phyloP scores from a whole-genome alignment of 768 basidiomycete genomes.

The Inosperma sp. region DNA sequence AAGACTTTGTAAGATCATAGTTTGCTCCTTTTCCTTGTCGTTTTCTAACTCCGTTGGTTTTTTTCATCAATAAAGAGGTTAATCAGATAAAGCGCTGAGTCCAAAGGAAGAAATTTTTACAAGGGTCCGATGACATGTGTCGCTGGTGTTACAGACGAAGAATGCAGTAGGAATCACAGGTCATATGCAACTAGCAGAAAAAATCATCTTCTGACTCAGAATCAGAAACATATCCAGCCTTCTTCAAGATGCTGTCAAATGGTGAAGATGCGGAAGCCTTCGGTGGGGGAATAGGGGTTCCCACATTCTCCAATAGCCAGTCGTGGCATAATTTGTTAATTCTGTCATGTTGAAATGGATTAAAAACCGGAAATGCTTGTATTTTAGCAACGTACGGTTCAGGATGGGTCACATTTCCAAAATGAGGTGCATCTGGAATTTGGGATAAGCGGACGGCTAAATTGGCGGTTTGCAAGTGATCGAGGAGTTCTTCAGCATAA shows the following conservation, averaged over 20 bases:
- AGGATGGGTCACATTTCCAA: conserved; percentile 33
- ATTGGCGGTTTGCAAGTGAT: conserved; percentile 23
- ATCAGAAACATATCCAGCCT: conserved; percentile 21
- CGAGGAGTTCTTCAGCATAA: conserved; percentile 24
- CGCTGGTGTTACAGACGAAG: neutral
- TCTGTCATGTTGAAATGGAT: conserved; percentile 14
- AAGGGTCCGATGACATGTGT: no score
- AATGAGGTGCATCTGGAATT: conserved; percentile 33
- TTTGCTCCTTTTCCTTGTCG: no score
- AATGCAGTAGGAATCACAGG: neutral
- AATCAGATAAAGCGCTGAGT: neutral
- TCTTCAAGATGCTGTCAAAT: conserved; percentile 24
- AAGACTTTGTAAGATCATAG: no score
- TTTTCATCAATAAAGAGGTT: neutral
- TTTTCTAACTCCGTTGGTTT: no score
- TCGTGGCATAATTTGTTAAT: conserved; percentile 28
- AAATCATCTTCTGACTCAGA: conserved; percentile 26
- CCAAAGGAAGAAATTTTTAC: neutral
- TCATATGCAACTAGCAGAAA: neutral
- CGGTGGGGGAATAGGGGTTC: conserved; percentile 20
- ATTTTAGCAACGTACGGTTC: conserved; percentile 21
- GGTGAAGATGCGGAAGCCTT: conserved; percentile 26
- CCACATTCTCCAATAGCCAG: conserved; percentile 26
- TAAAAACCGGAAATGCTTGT: neutral
- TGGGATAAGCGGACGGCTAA: conserved; percentile 24